phyloP scores from a whole-genome alignment of 2,329 filamentous ascomycete species.

The Fusarium tupiense region DNA sequence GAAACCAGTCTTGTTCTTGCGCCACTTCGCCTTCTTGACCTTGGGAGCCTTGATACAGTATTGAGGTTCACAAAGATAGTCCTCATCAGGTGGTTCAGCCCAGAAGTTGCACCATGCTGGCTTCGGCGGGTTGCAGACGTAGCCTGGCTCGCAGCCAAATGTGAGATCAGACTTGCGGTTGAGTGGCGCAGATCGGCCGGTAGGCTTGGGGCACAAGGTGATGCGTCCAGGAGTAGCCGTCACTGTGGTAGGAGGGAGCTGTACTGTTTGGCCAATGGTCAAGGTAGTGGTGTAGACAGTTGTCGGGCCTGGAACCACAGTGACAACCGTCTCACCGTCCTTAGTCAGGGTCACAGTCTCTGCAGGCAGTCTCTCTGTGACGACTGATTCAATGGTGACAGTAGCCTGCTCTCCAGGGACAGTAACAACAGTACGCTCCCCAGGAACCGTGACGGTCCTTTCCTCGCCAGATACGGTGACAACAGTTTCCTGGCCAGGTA shows the following conservation, averaged over 20 bases:
- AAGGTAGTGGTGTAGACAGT: slow-evolving; percentile 46
- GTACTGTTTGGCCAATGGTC: slow-evolving; percentile 44
- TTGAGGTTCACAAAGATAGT: slow-evolving; percentile 57
- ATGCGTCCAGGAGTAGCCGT: slow-evolving; percentile 46
- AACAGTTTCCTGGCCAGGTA: slow-evolving; percentile 34
- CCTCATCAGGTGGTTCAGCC: slow-evolving; percentile 55
- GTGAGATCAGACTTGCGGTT: slow-evolving; percentile 54
- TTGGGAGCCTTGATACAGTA: slow-evolving; percentile 57
- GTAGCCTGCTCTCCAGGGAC: slow-evolving; percentile 36
- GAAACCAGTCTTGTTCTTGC: slow-evolving; percentile 56
- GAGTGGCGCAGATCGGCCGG: slow-evolving; percentile 48
- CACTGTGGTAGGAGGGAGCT: slow-evolving; percentile 43
- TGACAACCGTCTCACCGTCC: slow-evolving; percentile 44
- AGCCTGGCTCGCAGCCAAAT: slow-evolving; percentile 64
- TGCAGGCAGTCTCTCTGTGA: slow-evolving; percentile 44
- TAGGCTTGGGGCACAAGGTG: slow-evolving; percentile 57
- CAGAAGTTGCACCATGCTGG: slow-evolving; percentile 62
- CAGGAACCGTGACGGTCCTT: slow-evolving; percentile 37
- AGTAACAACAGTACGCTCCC: slow-evolving; percentile 38
- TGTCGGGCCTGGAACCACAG: slow-evolving; percentile 42
- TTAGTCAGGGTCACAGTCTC: slow-evolving; percentile 47
- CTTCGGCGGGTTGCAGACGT: slow-evolving; percentile 62
- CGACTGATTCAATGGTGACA: slow-evolving; percentile 46
- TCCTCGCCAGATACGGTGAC: slow-evolving; percentile 39
- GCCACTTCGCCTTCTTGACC: slow-evolving; percentile 54